These are phyloP conservation scores for Metschnikowia similis DNA, from an alignment of 805 yeast genomes.

Conservation along the genomic window DNA sequence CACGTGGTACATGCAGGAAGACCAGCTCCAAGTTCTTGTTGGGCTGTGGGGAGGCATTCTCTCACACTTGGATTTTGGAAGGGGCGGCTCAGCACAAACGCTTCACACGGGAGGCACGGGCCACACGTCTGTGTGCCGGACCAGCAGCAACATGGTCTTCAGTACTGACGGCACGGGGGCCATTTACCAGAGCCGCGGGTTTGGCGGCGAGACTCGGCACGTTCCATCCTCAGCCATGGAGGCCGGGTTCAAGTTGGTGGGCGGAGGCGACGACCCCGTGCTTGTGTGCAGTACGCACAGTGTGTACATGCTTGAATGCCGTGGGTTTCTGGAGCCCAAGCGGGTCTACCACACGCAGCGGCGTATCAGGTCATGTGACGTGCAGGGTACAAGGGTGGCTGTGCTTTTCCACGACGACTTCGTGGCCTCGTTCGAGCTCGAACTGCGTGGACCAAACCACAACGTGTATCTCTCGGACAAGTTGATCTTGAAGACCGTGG, in stretches of 20 bases:
- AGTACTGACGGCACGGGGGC: neutral
- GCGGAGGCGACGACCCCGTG: neutral
- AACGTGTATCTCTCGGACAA: constrained; percentile 3
- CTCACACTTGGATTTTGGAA: neutral
- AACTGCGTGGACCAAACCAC: neutral
- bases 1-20: neutral
- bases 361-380: neutral
- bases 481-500: constrained; percentile 5
- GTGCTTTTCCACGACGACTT: constrained; percentile 8
- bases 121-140: constrained; percentile 1
- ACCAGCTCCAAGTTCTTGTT: neutral
- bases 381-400: neutral
- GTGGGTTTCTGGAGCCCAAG: neutral
- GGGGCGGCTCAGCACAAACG: neutral
- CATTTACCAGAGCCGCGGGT: neutral
- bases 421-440: neutral
- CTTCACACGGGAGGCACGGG: neutral
- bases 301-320: neutral
- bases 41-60: constrained; percentile 13
- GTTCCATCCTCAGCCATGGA: neutral
- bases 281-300: neutral
- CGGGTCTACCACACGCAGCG: neutral
- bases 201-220: neutral
- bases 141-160: neutral
- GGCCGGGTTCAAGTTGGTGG: neutral